Evolutionary conservation across 1,139 yeast genomes (phyloP).

Genomic region (Hansenula anomala): DNA sequence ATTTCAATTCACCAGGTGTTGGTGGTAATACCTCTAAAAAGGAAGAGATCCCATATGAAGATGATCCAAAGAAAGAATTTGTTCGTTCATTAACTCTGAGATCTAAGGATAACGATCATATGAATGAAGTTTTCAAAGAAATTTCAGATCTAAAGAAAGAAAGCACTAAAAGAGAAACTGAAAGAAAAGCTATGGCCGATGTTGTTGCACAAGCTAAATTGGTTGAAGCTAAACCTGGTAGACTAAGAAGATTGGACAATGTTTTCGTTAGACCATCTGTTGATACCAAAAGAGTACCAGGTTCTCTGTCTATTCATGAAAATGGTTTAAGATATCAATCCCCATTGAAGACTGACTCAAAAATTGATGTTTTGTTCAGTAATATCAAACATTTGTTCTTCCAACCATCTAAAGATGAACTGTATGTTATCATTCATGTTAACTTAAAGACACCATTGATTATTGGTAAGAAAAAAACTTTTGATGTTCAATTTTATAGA

Average conservation of each 20-base stretch:
- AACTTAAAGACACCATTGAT: slow-evolving; percentile 90
- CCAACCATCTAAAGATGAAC: slow-evolving; percentile 94
- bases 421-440: slow-evolving; percentile 88
- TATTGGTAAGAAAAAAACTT: slow-evolving; percentile 94
- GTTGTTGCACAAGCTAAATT: slow-evolving; percentile 90
- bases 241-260: slow-evolving; percentile 83
- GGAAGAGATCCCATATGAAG: slow-evolving; percentile 87
- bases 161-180: slow-evolving; percentile 85
- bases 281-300: slow-evolving; percentile 92
- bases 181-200: slow-evolving; percentile 89
- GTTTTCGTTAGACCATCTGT: slow-evolving; percentile 95
- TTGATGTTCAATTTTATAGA: slow-evolving; percentile 92
- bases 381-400: slow-evolving; percentile 91
- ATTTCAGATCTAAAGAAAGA: slow-evolving; percentile 92
- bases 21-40: slow-evolving; percentile 67
- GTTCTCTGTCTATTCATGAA: slow-evolving; percentile 86
- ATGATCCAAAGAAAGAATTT: slow-evolving; percentile 78
- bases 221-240: slow-evolving; percentile 70
- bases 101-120: slow-evolving; percentile 86
- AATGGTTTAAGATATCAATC: slow-evolving; percentile 95
- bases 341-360: slow-evolving; percentile 74
- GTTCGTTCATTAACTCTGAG: slow-evolving; percentile 84
- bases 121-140: slow-evolving; percentile 85
- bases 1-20: slow-evolving; percentile 91
- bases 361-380: slow-evolving; percentile 81